Percentiles rank a stretch among this genome's conserved stretches.
Evolutionary conservation across 1,139 yeast genomes (phyloP).

Genomic region (Saccharomyces hybrid): DNA sequence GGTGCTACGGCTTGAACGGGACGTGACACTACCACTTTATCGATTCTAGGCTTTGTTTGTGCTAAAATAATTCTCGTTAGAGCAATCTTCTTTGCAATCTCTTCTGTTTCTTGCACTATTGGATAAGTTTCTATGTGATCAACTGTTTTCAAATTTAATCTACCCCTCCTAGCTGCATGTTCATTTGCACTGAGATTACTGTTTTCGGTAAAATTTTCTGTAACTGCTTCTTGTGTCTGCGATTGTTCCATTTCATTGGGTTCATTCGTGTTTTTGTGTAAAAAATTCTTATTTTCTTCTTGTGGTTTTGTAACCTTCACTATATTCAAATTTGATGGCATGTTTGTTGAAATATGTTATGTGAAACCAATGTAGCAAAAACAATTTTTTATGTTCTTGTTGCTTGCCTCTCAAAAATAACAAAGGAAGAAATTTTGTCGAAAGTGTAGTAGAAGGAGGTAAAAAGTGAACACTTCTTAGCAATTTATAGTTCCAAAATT

Average conservation of each 20-base stretch:
- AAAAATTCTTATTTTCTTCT: not conserved
- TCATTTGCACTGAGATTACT: not conserved
- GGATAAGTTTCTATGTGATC: conserved; percentile 37
- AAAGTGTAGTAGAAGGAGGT: not conserved
- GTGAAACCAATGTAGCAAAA: not conserved
- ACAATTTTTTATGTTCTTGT: not conserved
- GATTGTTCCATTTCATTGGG: not conserved
- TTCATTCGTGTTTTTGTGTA: not conserved
- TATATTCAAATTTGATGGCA: not conserved
- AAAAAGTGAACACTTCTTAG: not conserved
- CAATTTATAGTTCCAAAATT: not conserved
- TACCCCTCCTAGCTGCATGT: not conserved
- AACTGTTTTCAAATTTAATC: conserved; percentile 23
- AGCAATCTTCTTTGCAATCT: conserved; percentile 33
- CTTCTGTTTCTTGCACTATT: conserved; percentile 37
- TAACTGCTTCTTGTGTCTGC: not conserved
- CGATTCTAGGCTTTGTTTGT: conserved; percentile 38
- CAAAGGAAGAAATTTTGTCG: not conserved
- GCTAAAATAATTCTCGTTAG: conserved; percentile 37
- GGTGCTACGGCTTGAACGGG: conserved; percentile 31
- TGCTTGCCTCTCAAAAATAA: not conserved
- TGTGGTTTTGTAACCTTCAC: not conserved
- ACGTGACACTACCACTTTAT: conserved; percentile 31
- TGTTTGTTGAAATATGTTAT: not conserved
- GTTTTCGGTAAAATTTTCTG: not conserved